Evolutionary conservation across 768 basidiomycete genomes (phyloP), one percentile per base, ranked within the genome.

Genomic region (Russula lepida): DNA sequence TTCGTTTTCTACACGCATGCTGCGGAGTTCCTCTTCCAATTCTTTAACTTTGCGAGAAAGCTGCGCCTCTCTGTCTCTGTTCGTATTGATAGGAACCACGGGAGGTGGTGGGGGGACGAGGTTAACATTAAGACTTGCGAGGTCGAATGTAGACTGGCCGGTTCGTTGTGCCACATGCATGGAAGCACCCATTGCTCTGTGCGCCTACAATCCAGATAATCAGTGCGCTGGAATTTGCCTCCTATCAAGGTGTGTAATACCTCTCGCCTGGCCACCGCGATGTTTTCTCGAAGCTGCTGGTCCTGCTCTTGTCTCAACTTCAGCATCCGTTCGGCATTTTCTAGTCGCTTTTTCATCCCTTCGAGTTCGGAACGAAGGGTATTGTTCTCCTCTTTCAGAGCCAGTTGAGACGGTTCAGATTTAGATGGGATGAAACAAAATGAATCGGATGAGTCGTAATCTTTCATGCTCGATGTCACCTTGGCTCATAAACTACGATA

Each of bases 231-330:
- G 19, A 37, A 23, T 43, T 17, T n/a, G 19, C 19, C 2, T 32
- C 17, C 30, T 19, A 56, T 53, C 51, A 50, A 44, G 58, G 25
- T 52, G 25, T 23, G 30, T 21, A 37, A 58, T 76, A 80, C 92
- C 84, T 79, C 86, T 76, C 72, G 84, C 71, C 73, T 85, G 0
- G 81, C 82, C 77, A 82, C 80, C 74, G 76, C 84, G 76, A 93
- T 89, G 64, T 88, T 89, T 65, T 92, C 90, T 25, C 88, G 84
- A 59, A 93, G 72, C 51, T 89, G 82, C 56, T 82, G 77, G 68
- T 91, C 90, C 69, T 92, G 90, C 60, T 89, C 89, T 69, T 84
- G 84, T 60, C 88, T 82, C 61, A 84, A 67, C 64, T 86, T 85
- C 44, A 92, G 70, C 50, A 82, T 72, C 23, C 79, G 79, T 62